Base-by-base conservation (phyloP, 192 early-diverging fungal genomes). In the Mortierella antarctica region DNA sequence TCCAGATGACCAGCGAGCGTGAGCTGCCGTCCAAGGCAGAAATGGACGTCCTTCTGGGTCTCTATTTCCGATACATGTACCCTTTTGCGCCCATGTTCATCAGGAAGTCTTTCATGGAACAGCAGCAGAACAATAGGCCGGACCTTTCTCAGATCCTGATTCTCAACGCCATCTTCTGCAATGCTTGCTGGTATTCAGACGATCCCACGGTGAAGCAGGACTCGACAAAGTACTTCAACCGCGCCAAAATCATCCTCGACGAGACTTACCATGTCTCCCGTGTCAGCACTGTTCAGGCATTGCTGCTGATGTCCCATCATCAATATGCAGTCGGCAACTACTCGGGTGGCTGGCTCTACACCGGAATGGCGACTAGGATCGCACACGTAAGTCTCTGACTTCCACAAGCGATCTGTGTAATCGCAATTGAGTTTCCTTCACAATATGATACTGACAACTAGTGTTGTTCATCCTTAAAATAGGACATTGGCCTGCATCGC, bases 271-370 rank as follows among this genome's bases (percentile, higher is more conserved):
- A 91, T 62, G 77, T 82, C 17, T 83, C 89, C 10, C 76, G 83
- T 5, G 67, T 89, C 60, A 90, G 90, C 21, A 91, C 90, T 5
- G 86, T 91, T 12, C 90, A 92, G 45, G 89, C 92, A 0, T 72
- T 95, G 57, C 51, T 95, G 49, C 65, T 93, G 42, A 83, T 93
- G 82, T 83, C 91, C 3, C 84, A 90, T 64, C 90, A 93, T 71
- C 90, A 93, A 71, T 89, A 92, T 79, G 92, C 92, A 13, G 87
- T 87, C 40, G 88, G 87, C 66, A 91, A 84, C 71, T 67, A 91
- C 57, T 90, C 91, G 8, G 84, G 90, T 51, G 89, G 89, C 60
- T 95, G 93, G 93, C 77, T 93, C n/a, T 93, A 92, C 67, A 87
- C 84, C 10, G 88, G 88, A 47, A 88, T 80, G 67, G 85, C 86